Evolutionary conservation across 2,329 filamentous ascomycete species (phyloP), one percentile per base, ranked within the genome.

Genomic region (Pseudogymnoascus sp.): DNA sequence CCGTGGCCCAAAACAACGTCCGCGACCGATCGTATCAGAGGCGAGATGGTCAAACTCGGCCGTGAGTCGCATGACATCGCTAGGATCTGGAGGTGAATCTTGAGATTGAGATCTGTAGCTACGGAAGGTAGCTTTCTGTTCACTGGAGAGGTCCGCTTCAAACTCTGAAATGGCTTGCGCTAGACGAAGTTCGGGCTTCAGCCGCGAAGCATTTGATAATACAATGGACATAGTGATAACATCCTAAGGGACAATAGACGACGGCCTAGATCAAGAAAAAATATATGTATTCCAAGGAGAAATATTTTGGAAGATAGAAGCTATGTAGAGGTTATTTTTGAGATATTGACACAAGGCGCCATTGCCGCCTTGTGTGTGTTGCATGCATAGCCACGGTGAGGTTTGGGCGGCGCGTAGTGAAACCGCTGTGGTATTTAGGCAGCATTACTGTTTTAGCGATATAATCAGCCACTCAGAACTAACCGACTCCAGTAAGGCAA

Each of bases 91-190:
- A 26, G 74, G 68, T 1, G 67, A 66, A 2, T 61, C 60, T 3
- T 37, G 42, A 0, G 69, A 65, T 7, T 69, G 63, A 9, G 64
- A 60, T 46, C 66, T 73, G 2, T 65, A 64, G 6, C 59, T 65
- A 1, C 64, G 62, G 21, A 78, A 76, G 0, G 60, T 44, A 1
- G 68, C 67, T 60, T 77, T 78, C 33, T 79, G 71, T 5, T 76
- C 71, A 1, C 63, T 63, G 7, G 72, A 70, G 2, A 80, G 73
- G 9, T 68, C 65, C 0, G 72, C 72, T 64, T 79, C 74, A 40
- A 78, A 79, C 59, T 75, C 66, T 0, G 73, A 75, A 0, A 80
- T 66, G 4, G 76, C 77, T 65, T 78, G 71, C 3, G 72, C 76
- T 4, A 80, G 70, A 13, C 75, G 75, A n/a, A 75, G 70, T 37